Evolutionary conservation across 2,329 filamentous ascomycete species (phyloP).

Genomic region (Aspergillus melleus): DNA sequence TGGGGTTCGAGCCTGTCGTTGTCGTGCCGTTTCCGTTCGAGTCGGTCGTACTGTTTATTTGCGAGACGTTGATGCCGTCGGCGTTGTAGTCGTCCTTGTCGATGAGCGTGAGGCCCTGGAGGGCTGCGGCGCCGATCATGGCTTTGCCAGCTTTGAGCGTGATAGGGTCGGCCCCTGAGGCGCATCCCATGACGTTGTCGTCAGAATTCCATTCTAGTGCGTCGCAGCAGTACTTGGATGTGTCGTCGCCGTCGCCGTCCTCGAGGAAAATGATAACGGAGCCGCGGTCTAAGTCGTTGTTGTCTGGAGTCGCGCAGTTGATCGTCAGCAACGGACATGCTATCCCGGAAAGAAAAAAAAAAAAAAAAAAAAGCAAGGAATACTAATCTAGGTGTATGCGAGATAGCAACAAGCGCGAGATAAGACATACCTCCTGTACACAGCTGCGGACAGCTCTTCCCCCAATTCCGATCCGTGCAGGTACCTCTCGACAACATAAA

Average conservation of each 20-base stretch:
- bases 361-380: no score
- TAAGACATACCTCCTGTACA: neutral
- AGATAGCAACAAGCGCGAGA: neutral
- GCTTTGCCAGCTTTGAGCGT: neutral
- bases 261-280: neutral
- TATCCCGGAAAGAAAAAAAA: no score
- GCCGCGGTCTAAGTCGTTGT: neutral
- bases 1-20: neutral
- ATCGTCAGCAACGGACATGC: no score
- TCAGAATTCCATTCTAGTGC: neutral
- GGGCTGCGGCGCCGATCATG: neutral
- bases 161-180: neutral
- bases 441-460: neutral
- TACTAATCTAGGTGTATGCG: no score
- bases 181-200: neutral
- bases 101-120: neutral
- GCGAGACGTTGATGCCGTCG: neutral
- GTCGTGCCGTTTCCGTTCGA: neutral
- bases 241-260: neutral
- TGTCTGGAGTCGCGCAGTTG: neutral
- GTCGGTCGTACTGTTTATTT: neutral
- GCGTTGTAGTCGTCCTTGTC: neutral
- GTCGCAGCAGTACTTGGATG: neutral
- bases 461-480: neutral
- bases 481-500: neutral